Evolutionary conservation across 805 yeast species (phyloP), one percentile per base, ranked within the genome.

Genomic region (Cyberlindnera suaveolens): DNA sequence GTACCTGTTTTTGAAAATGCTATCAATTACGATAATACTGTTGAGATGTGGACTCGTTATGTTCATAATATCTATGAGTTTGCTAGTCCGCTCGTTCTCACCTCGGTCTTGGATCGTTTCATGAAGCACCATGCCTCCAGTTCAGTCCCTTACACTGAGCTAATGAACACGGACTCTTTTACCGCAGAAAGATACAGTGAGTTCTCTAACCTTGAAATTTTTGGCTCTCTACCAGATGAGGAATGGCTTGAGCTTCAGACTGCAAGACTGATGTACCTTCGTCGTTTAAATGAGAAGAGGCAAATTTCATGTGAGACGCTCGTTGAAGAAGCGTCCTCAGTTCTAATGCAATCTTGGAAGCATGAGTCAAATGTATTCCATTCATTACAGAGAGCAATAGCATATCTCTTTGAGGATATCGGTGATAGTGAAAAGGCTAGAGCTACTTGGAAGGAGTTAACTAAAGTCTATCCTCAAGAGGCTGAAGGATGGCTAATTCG

Each of bases 401-500:
- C 73, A 3, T 54, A 64, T 1, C 53, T 69, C 1, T 60, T 60
- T 39, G 69, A 66, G 27, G 46, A 50, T 3, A 33, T 62, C 5
- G 67, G 56, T 1, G 61, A 63, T 3, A 3, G n/a, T 1, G 66
- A 58, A 1, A 42, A 43, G 15, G 72, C 72, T 0, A 44, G 63
- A 10, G 19, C 18, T 1, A 31, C 40, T 2, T 43, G 43, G 29
- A 19, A 39, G 42, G 4, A 34, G 56, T 5, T 48, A 66, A 39
- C 70, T 1, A 42, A 49, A 3, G 50, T 45, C 2, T 68, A 61
- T 41, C 42, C 53, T 0, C 41, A 50, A 3, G 73, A 75, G 50
- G 57, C 67, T 26, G 77, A 71, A 27, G 61, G 70, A 8, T 79
- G 83, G 83, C 40, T 76, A 2, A 63, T 59, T 38, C 67, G 70